Percentiles rank a stretch among this genome's conserved stretches.
Conservation (phyloP, 2,329 filamentous ascomycete genomes). For the Penicillium hordei region DNA sequence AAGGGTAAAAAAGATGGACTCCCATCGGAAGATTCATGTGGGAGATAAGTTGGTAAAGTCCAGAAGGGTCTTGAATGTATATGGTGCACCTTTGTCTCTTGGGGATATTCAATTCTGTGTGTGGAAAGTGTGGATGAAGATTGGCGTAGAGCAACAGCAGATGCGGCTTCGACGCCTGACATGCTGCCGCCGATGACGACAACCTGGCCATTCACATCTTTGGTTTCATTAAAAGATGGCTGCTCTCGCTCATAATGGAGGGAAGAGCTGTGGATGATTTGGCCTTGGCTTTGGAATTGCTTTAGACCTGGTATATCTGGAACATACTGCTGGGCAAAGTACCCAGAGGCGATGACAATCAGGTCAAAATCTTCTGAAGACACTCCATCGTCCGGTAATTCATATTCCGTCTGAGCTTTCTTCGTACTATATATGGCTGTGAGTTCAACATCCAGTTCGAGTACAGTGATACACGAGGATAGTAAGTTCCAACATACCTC, state of each 20-base stretch:
- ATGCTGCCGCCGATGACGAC: slow-evolving; percentile 78
- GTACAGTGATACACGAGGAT: not conserved
- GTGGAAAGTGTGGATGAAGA: slow-evolving; percentile 58
- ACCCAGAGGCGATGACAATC: slow-evolving; percentile 71
- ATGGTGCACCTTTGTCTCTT: slow-evolving; percentile 59
- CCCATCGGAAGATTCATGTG: slow-evolving; percentile 27
- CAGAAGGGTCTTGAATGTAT: slow-evolving; percentile 69
- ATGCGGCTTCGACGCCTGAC: slow-evolving; percentile 76
- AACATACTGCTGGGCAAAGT: slow-evolving; percentile 65
- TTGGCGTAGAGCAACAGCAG: slow-evolving; percentile 68
- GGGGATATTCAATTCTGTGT: slow-evolving; percentile 42
- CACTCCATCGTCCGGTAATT: not conserved
- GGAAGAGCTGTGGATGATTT: slow-evolving; percentile 66
- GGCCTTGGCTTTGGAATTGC: slow-evolving; percentile 47
- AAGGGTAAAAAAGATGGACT: slow-evolving; percentile 64
- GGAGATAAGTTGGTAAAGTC: slow-evolving; percentile 61
- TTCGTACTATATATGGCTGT: not conserved
- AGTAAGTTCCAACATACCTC: slow-evolving; percentile 13
- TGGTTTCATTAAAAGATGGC: slow-evolving; percentile 3
- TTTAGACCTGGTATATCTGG: slow-evolving; percentile 45
- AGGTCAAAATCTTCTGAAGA: slow-evolving; percentile 59
- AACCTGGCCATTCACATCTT: slow-evolving; percentile 55
- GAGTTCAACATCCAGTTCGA: not conserved
- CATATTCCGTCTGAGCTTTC: not conserved
- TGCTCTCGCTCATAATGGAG: slow-evolving; percentile 56